Evolutionary conservation across 331 rosid species (phyloP), one percentile per base, ranked within the genome.

Genomic region (Pyracantha coccinea): DNA sequence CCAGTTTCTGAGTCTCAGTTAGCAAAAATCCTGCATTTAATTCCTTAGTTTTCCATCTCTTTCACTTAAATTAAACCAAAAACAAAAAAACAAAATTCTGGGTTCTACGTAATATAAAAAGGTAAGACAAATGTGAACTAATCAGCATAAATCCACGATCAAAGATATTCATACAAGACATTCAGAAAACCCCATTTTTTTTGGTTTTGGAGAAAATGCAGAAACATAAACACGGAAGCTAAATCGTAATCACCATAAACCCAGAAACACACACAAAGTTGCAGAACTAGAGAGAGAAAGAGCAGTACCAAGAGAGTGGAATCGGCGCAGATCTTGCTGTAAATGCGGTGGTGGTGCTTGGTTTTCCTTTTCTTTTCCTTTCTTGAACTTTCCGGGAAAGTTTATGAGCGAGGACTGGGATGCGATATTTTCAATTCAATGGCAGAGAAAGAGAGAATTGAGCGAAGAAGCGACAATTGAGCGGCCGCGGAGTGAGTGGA

Each of bases 381-480:
- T 17, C 24, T 61, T 27, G 21, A 27, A 45, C 21, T 25, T 44
- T 25, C 29, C 2, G 28, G 28, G 28, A 73, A 32, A 73, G 2
- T 71, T 6, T 32, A 24, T 55, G 15, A 1, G 35, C 6, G 25
- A 55, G 2, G 21, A 62, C 1, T 29, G 69, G 5, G 17, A 27
- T 57, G 0, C 33, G 47, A 32, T 33, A 33, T 33, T 68, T 10
- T 24, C 41, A 60, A 60, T 9, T 65, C 52, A 24, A 73, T 72
- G 55, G 76, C 17, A 2, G 33, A 20, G 23, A 55, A 11, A 7
- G 68, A 41, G 41, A 41, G 29, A 61, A 41, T 25, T 60, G 77
- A 41, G 59, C 60, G 77, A 72, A 58, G 76, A 58, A 58, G 76
- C 68, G 57, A 72, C 17, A 72, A 73, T 59, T 59, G 15, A 38